These are phyloP conservation scores for Pholiota microspora DNA, from an alignment of 768 basidiomycete species.

Conservation along the genomic window DNA sequence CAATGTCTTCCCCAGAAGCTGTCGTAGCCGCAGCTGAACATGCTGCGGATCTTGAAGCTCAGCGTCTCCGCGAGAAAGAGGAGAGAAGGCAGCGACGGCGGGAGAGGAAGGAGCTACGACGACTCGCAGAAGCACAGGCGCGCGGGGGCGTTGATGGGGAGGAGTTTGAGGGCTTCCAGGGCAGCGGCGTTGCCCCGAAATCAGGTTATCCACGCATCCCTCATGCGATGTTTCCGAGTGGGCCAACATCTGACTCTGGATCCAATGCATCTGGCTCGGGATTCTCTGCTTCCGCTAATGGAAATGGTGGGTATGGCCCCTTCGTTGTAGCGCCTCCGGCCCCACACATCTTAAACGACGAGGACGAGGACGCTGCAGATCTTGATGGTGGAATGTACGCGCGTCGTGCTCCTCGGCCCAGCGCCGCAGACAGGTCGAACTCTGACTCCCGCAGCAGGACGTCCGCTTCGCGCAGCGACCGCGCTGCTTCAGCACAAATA, in stretches of 20 bases:
- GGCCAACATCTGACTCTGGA: constrained; percentile 13
- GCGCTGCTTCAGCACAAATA: constrained; percentile 11
- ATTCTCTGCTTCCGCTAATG: constrained; percentile 10
- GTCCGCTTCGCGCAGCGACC: constrained; percentile 41
- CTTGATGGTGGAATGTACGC: constrained; percentile 58
- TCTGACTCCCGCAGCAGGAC: constrained; percentile 66
- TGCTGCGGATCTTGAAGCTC: constrained; percentile 37
- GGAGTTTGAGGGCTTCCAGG: constrained; percentile 69
- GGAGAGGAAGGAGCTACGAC: constrained; percentile 44
- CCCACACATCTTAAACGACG: constrained; percentile 21
- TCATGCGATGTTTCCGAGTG: constrained; percentile 9
- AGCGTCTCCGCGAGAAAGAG: constrained; percentile 43
- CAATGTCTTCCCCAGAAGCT: constrained; percentile 40
- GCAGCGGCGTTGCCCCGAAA: constrained; percentile 32
- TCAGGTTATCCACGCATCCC: constrained; percentile 19
- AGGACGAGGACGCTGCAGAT: constrained; percentile 53
- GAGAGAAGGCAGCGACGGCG: constrained; percentile 44
- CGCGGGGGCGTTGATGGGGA: constrained; percentile 26
- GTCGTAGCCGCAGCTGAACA: constrained; percentile 28
- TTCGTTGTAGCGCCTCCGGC: constrained; percentile 14
- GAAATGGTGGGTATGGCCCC: constrained; percentile 9
- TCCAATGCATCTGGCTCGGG: constrained; percentile 15
- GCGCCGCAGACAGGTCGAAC: constrained; percentile 25
- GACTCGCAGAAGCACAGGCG: constrained; percentile 37
- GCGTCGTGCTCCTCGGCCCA: constrained; percentile 28